These are phyloP conservation scores for Elongisporangium prolatum DNA, from an alignment of 352 stramenopile genomes.

Conservation along the genomic window DNA sequence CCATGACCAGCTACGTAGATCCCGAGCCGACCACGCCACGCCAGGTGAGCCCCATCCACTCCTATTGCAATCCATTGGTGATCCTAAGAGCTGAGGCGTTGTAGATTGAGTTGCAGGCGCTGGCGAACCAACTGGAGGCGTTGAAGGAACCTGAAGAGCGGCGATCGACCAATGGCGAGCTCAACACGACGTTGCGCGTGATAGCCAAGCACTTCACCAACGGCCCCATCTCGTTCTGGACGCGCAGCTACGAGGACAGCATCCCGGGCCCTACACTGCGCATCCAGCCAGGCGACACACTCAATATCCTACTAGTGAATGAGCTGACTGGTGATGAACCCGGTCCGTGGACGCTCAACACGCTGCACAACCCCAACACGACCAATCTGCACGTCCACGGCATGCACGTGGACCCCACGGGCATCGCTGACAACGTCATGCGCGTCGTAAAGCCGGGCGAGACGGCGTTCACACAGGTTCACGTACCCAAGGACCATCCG, in stretches of 20 bases:
- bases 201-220: slow-evolving; percentile 31
- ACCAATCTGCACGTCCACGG: slow-evolving; percentile 83
- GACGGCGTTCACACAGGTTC: slow-evolving; percentile 36
- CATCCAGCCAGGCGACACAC: slow-evolving; percentile 54
- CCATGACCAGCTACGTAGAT: too few relatives aligned
- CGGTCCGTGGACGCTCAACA: slow-evolving; percentile 43
- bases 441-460: slow-evolving; percentile 47
- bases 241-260: slow-evolving; percentile 52
- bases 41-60: too few relatives aligned
- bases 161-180: slow-evolving; percentile 37
- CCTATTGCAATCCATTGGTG: too few relatives aligned
- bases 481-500: slow-evolving; percentile 59
- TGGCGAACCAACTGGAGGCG: slow-evolving; percentile 30
- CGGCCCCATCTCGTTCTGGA: slow-evolving; percentile 67
- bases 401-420: slow-evolving; percentile 78
- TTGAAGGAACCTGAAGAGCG: slow-evolving; percentile 34
- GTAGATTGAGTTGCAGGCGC: slow-evolving; percentile 9
- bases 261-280: slow-evolving; percentile 55
- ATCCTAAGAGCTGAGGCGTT: too few relatives aligned
- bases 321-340: slow-evolving; percentile 33
- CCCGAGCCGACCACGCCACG: too few relatives aligned
- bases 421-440: slow-evolving; percentile 77
- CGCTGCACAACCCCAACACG: slow-evolving; percentile 64
- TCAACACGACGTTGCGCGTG: slow-evolving; percentile 59
- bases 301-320: slow-evolving; percentile 62